These are phyloP conservation scores for Sporormia fimetaria DNA, from an alignment of 495 filamentous ascomycete genomes.

Conservation along the genomic window DNA sequence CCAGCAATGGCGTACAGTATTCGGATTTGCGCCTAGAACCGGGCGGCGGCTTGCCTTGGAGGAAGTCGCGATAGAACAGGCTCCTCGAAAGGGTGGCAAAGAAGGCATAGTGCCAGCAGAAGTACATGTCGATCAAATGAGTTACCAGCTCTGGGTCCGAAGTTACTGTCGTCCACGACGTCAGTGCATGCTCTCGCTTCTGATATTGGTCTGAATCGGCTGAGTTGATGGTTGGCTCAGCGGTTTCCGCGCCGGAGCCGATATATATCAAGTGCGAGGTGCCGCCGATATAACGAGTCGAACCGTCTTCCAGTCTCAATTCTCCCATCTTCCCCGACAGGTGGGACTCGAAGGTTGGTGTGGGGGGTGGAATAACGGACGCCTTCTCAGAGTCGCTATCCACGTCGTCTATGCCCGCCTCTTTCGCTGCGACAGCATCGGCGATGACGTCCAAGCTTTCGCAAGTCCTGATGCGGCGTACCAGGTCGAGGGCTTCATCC, in stretches of 20 bases:
- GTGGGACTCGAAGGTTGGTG: conserved; percentile 67
- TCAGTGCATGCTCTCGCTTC: conserved; percentile 53
- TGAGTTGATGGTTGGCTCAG: conserved; percentile 6
- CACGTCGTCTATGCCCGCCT: conserved; percentile 35
- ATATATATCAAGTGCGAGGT: conserved; percentile 89
- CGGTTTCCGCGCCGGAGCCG: conserved; percentile 34
- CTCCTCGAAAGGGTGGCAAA: conserved; percentile 87
- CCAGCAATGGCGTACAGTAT: conserved; percentile 81
- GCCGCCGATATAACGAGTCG: conserved; percentile 83
- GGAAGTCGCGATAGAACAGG: conserved; percentile 81
- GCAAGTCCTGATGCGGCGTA: conserved; percentile 79
- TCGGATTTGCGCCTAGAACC: conserved; percentile 38
- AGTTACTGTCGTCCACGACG: conserved; percentile 82
- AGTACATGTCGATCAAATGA: conserved; percentile 94
- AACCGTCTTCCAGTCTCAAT: conserved; percentile 75
- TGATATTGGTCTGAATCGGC: conserved; percentile 35
- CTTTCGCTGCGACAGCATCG: conserved; percentile 56
- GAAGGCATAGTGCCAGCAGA: conserved; percentile 95
- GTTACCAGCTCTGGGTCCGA: conserved; percentile 63
- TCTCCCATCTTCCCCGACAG: conserved; percentile 90
- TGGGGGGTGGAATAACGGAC: conserved; percentile 25
- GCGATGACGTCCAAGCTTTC: conserved; percentile 87
- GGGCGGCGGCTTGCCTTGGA: conserved; percentile 47
- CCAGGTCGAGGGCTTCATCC: conserved; percentile 68
- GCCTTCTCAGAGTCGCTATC: conserved; percentile 27